phyloP scores from a whole-genome alignment of 176 grass and related monocot species.

The Rhynchospora pubera region DNA sequence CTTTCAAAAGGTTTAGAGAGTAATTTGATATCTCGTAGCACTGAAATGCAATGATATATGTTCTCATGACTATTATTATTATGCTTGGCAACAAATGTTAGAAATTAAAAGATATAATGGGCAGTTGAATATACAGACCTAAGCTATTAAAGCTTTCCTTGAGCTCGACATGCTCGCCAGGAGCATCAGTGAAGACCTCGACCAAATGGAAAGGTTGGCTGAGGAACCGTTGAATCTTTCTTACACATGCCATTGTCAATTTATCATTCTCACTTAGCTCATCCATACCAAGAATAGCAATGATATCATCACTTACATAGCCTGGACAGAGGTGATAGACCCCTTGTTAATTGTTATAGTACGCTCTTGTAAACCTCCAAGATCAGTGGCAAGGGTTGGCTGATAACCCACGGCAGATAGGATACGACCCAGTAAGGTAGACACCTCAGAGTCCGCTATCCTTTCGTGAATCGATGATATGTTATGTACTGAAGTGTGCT shows the following conservation, averaged over 20 bases:
- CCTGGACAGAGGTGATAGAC: conserved; percentile 92
- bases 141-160: conserved; percentile 83
- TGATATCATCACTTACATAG: conserved; percentile 99
- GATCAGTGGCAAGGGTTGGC: conserved; percentile 93
- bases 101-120: background rate
- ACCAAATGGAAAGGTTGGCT: conserved; percentile 98
- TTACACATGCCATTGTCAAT: conserved; percentile 72
- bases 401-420: conserved; percentile 97
- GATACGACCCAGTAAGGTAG: conserved; percentile 93
- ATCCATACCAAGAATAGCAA: conserved; percentile 97
- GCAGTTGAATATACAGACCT: conserved; percentile 37
- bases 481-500: too few species aligned
- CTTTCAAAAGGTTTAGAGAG: background rate
- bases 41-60: too few species aligned
- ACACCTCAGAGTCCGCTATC: conserved; percentile 91
- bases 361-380: conserved; percentile 87
- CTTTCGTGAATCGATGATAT: too few species aligned
- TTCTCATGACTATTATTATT: background rate
- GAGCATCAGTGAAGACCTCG: conserved; percentile 93
- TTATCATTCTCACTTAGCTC: conserved; percentile 98
- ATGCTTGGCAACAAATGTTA: background rate
- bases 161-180: conserved; percentile 89
- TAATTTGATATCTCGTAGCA: background rate
- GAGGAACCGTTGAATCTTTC: conserved; percentile 88
- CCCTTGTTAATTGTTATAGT: conserved; percentile 89